These are phyloP conservation scores for Vigna reflexopilosa DNA, from an alignment of 306 rosid species.

Conservation along the genomic window DNA sequence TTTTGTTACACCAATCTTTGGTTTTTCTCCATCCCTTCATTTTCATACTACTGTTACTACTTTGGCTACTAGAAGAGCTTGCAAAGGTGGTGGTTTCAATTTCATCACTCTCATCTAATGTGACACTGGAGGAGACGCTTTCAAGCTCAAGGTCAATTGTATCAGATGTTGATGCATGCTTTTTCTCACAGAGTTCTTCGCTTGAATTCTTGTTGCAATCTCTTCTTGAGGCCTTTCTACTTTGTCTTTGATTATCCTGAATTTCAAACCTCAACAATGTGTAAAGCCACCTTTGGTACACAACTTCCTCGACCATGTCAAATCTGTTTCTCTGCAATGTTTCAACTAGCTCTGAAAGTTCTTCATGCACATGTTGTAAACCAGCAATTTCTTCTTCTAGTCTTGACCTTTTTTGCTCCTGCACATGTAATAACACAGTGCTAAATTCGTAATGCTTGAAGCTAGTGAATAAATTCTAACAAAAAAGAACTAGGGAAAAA, in stretches of 20 bases:
- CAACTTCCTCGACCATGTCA: slow-evolving; percentile 57
- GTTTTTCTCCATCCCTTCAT: slow-evolving; percentile 43
- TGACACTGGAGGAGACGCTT: slow-evolving; percentile 46
- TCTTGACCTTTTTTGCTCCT: slow-evolving; percentile 37
- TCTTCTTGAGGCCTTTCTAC: slow-evolving; percentile 13
- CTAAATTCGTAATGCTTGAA: not conserved
- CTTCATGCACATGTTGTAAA: slow-evolving; percentile 46
- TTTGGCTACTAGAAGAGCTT: slow-evolving; percentile 57
- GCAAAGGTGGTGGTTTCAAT: slow-evolving; percentile 42
- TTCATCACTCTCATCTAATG: slow-evolving; percentile 48
- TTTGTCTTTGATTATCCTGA: slow-evolving; percentile 28
- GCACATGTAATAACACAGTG: not conserved
- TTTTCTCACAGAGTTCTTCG: slow-evolving; percentile 13
- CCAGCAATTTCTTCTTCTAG: slow-evolving; percentile 43
- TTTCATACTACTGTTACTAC: slow-evolving; percentile 28
- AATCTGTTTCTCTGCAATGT: slow-evolving; percentile 50
- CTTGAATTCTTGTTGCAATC: slow-evolving; percentile 23
- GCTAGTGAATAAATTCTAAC: too few species aligned
- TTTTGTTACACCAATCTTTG: slow-evolving; percentile 24
- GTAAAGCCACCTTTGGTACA: slow-evolving; percentile 58
- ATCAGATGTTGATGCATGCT: slow-evolving; percentile 9
- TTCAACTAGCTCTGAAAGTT: slow-evolving; percentile 49
- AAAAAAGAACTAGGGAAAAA: too few species aligned
- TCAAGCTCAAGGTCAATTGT: slow-evolving; percentile 15
- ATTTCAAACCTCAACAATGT: slow-evolving; percentile 53